Percentiles rank a stretch among this genome's conserved stretches.
Evolutionary conservation across 768 basidiomycete genomes (phyloP).

Genomic region (Mycena floridula): DNA sequence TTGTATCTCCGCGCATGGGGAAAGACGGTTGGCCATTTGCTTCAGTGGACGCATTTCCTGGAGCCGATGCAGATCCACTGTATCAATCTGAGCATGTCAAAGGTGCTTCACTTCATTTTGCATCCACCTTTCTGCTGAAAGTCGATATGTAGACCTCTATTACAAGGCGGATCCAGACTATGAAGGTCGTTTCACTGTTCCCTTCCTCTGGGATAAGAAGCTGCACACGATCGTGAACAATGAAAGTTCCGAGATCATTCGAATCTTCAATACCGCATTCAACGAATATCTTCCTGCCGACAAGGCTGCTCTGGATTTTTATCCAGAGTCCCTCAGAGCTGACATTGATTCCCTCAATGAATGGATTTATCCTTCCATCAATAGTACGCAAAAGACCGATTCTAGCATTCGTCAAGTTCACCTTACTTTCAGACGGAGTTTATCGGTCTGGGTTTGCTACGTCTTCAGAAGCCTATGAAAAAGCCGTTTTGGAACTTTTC

Average conservation of each 20-base stretch:
- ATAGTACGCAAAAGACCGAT: constrained; percentile 45
- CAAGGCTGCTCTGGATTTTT: constrained; percentile 63
- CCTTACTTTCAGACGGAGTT: constrained; percentile 55
- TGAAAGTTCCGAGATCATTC: constrained; percentile 92
- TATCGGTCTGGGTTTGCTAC: constrained; percentile 89
- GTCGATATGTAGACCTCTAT: too few species aligned
- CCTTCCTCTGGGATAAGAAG: constrained; percentile 92
- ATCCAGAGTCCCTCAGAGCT: constrained; percentile 62
- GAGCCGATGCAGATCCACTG: constrained; percentile 70
- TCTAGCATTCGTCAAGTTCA: neutral
- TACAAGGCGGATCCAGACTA: neutral
- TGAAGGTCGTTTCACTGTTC: constrained; percentile 68
- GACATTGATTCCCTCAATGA: constrained; percentile 84
- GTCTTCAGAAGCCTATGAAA: constrained; percentile 74
- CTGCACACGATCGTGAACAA: constrained; percentile 87
- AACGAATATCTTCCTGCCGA: constrained; percentile 64
- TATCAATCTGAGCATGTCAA: constrained; percentile 65
- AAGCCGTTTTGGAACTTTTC: constrained; percentile 69
- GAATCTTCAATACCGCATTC: constrained; percentile 86
- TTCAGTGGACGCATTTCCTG: constrained; percentile 58
- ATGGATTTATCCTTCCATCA: constrained; percentile 83
- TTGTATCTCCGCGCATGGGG: constrained; percentile 86
- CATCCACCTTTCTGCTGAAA: too few species aligned
- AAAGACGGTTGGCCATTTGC: constrained; percentile 85
- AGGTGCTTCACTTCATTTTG: constrained; percentile 87